phyloP scores from a whole-genome alignment of 2,329 filamentous ascomycete species.

The Phaeosphaeriaceae sp. region DNA sequence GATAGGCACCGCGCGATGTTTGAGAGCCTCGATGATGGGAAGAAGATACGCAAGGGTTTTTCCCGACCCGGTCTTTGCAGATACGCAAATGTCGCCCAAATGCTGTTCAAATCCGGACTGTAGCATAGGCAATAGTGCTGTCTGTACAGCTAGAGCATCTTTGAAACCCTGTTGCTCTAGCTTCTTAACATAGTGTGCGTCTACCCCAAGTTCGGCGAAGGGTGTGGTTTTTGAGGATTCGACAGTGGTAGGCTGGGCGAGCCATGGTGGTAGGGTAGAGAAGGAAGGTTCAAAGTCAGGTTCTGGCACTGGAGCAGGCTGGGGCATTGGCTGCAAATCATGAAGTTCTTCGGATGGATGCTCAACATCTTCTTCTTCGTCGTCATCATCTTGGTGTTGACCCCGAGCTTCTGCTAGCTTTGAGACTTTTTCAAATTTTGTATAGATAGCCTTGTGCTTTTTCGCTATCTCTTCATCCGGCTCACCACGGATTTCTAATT shows the following conservation, averaged over 20 bases:
- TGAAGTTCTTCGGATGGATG: slow-evolving; percentile 59
- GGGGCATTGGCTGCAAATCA: slow-evolving; percentile 80
- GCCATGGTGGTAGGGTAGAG: slow-evolving; percentile 80
- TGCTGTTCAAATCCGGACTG: slow-evolving; percentile 67
- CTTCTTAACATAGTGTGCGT: slow-evolving; percentile 63
- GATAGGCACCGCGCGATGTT: slow-evolving; percentile 66
- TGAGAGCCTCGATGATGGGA: slow-evolving; percentile 80
- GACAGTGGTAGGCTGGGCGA: slow-evolving; percentile 75
- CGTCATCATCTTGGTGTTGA: slow-evolving; percentile 19
- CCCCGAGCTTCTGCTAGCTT: slow-evolving; percentile 34
- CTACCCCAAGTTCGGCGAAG: slow-evolving; percentile 71
- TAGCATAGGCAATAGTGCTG: slow-evolving; percentile 79
- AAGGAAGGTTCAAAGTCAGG: slow-evolving; percentile 68
- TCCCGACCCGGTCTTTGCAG: slow-evolving; percentile 91
- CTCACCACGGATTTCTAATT: slow-evolving; percentile 26
- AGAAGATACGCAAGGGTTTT: slow-evolving; percentile 93
- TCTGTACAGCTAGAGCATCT: slow-evolving; percentile 79
- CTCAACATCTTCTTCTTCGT: slow-evolving; percentile 44
- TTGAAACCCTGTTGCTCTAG: slow-evolving; percentile 73
- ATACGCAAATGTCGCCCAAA: slow-evolving; percentile 82
- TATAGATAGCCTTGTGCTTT: slow-evolving; percentile 50
- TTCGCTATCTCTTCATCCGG: slow-evolving; percentile 39
- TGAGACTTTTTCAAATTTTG: slow-evolving; percentile 54
- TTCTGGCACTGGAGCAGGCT: slow-evolving; percentile 69
- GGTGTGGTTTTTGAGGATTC: slow-evolving; percentile 64